A percentile compares a stretch with the other conserved stretches of the same genome.
Conservation (phyloP, 192 early-diverging fungal species). For the Dispira simplex region DNA sequence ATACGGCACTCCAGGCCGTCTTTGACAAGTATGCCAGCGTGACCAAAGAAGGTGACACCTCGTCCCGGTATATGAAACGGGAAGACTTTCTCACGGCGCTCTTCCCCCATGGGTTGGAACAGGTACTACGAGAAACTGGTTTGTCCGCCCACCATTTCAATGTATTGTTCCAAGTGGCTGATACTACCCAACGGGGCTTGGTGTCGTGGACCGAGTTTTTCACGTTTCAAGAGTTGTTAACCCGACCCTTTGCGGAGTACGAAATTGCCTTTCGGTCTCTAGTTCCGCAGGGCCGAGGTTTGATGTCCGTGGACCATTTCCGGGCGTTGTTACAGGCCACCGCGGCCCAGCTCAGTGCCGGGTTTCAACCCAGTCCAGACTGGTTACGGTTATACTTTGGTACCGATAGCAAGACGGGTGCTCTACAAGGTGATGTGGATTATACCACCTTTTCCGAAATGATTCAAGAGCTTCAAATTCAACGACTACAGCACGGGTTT, state of each 20-base stretch:
- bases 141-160: constrained; percentile 14
- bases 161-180: constrained; percentile 33
- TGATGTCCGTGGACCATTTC: constrained; percentile 24
- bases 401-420: constrained; percentile 3
- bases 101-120: constrained; percentile 13
- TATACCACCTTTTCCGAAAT: constrained; percentile 24
- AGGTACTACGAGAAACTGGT: not conserved
- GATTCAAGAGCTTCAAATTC: constrained; percentile 20
- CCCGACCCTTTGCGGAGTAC: constrained; percentile 30
- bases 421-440: constrained; percentile 14
- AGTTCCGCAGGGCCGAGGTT: constrained; percentile 15
- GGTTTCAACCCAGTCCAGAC: constrained; percentile 18
- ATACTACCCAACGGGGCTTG: constrained; percentile 19
- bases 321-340: constrained; percentile 17
- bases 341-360: constrained; percentile 14
- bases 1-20: constrained; percentile 15
- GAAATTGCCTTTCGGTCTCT: constrained; percentile 29
- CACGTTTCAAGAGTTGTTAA: constrained; percentile 29
- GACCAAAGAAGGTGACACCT: constrained; percentile 15
- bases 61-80: constrained; percentile 20
- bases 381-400: constrained; percentile 22
- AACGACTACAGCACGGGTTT: constrained; percentile 24
- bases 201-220: constrained; percentile 33
- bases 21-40: constrained; percentile 25
- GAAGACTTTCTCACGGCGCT: constrained; percentile 26